phyloP scores from a whole-genome alignment of 2,329 filamentous ascomycete genomes.

The Aspergillus sp. region DNA sequence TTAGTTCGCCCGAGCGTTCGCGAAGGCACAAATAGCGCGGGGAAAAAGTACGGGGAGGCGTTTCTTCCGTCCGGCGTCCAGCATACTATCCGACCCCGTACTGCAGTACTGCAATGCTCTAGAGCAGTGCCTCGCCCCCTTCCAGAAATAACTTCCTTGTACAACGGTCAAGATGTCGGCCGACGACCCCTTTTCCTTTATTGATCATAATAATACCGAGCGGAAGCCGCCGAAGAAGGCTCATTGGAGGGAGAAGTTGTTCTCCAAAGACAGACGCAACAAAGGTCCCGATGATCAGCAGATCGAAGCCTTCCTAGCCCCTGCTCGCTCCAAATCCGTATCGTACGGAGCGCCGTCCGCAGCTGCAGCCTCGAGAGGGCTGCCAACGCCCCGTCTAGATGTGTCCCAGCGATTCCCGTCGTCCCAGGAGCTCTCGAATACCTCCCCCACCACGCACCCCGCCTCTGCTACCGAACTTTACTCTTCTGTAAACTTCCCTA shows the following conservation, averaged over 20 bases:
- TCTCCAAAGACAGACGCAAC: constrained; percentile 42
- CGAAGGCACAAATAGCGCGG: background rate
- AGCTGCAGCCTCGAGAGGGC: constrained; percentile 27
- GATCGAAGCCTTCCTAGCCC: constrained; percentile 59
- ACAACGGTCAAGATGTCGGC: constrained; percentile 30
- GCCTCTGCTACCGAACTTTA: constrained; percentile 23
- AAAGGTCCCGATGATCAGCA: constrained; percentile 42
- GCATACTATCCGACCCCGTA: background rate
- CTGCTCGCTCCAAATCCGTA: constrained; percentile 46
- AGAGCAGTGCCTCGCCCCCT: constrained; percentile 6
- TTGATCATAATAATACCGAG: constrained; percentile 27
- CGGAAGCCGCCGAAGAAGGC: constrained; percentile 34
- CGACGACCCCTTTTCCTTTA: constrained; percentile 38
- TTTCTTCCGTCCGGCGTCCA: background rate
- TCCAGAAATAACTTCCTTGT: constrained; percentile 5
- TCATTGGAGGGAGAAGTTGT: constrained; percentile 53
- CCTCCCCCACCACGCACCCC: constrained; percentile 17
- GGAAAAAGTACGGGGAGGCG: constrained; percentile 12
- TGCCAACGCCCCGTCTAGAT: constrained; percentile 33
- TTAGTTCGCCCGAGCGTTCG: background rate
- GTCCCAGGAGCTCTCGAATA: constrained; percentile 26
- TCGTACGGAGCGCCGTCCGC: constrained; percentile 16
- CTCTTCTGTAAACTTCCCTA: constrained; percentile 18
- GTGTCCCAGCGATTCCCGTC: constrained; percentile 37
- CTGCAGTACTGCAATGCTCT: constrained; percentile 33